phyloP scores from a whole-genome alignment of 2,329 filamentous ascomycete genomes.

The Graphilbum ipis-grandicollis region DNA sequence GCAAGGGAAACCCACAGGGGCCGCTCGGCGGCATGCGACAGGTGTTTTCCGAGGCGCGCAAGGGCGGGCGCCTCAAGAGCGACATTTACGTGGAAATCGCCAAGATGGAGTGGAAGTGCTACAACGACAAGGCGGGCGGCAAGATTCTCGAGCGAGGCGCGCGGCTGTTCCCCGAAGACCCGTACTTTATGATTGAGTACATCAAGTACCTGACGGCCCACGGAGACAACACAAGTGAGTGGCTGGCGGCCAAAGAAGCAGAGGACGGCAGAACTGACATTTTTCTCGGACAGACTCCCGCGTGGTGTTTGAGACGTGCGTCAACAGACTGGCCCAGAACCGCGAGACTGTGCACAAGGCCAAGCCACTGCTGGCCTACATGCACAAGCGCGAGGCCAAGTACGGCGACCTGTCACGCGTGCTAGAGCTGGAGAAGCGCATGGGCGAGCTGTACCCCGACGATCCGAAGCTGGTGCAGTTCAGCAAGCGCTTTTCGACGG shows the following conservation, averaged over 20 bases:
- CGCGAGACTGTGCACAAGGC: conserved; percentile 57
- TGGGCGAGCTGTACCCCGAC: conserved; percentile 84
- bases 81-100: conserved; percentile 92
- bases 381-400: conserved; percentile 88
- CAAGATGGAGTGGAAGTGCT: conserved; percentile 85
- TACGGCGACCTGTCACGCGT: conserved; percentile 89
- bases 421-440: conserved; percentile 75
- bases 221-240: conserved; percentile 84
- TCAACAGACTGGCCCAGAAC: conserved; percentile 64
- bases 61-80: conserved; percentile 73
- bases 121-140: conserved; percentile 79
- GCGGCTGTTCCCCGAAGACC: conserved; percentile 85
- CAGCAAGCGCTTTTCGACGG: conserved; percentile 53
- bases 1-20: conserved; percentile 48
- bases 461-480: conserved; percentile 66
- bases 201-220: conserved; percentile 85
- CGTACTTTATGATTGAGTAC: conserved; percentile 86
- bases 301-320: conserved; percentile 88
- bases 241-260: not conserved
- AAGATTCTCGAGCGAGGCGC: conserved; percentile 94
- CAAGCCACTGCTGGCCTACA: conserved; percentile 75
- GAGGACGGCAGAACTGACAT: not conserved
- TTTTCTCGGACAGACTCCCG: conserved; percentile 52
- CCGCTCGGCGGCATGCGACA: conserved; percentile 56
- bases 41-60: conserved; percentile 77